A percentile compares a stretch with the other conserved stretches of the same genome.
Evolutionary conservation across 1,139 yeast genomes (phyloP).

Genomic region (Pichia sp.): DNA sequence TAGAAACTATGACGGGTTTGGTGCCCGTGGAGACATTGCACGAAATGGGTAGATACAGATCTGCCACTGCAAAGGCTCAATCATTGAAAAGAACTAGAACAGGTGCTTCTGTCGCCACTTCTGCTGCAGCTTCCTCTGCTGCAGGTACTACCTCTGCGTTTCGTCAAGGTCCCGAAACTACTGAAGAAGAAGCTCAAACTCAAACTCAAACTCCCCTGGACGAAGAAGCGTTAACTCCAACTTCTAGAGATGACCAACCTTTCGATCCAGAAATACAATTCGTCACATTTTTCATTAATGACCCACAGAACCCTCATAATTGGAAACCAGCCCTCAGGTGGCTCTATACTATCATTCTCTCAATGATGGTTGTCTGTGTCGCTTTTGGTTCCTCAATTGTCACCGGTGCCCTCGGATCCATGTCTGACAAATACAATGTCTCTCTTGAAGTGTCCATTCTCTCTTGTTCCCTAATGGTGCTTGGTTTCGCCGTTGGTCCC

Average conservation of each 20-base stretch:
- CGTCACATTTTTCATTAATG: constrained; percentile 69
- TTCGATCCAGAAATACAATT: constrained; percentile 67
- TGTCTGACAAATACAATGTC: constrained; percentile 58
- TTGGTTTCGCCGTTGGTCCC: constrained; percentile 87
- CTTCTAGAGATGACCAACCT: constrained; percentile 12
- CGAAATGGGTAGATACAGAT: constrained; percentile 51
- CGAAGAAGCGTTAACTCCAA: constrained; percentile 17
- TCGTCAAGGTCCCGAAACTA: constrained; percentile 1
- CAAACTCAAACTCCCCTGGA: too few relatives aligned
- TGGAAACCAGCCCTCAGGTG: constrained; percentile 60
- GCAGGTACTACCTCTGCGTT: neutral
- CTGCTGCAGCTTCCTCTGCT: neutral
- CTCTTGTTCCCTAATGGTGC: constrained; percentile 78
- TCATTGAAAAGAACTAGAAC: constrained; percentile 1
- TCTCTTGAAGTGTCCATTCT: constrained; percentile 72
- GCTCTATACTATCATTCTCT: constrained; percentile 58
- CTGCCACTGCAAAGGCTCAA: constrained; percentile 18
- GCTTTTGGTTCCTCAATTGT: constrained; percentile 89
- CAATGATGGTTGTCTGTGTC: constrained; percentile 71
- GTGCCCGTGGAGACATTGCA: constrained; percentile 73
- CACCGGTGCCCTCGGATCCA: constrained; percentile 72
- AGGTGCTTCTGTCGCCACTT: neutral
- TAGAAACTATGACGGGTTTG: constrained; percentile 82
- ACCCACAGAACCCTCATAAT: constrained; percentile 83
- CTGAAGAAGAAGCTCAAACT: constrained; percentile 16